A percentile compares a stretch with the other conserved stretches of the same genome.
These are phyloP conservation scores for Lentinula detonsa DNA, from an alignment of 768 basidiomycete species.

Conservation along the genomic window DNA sequence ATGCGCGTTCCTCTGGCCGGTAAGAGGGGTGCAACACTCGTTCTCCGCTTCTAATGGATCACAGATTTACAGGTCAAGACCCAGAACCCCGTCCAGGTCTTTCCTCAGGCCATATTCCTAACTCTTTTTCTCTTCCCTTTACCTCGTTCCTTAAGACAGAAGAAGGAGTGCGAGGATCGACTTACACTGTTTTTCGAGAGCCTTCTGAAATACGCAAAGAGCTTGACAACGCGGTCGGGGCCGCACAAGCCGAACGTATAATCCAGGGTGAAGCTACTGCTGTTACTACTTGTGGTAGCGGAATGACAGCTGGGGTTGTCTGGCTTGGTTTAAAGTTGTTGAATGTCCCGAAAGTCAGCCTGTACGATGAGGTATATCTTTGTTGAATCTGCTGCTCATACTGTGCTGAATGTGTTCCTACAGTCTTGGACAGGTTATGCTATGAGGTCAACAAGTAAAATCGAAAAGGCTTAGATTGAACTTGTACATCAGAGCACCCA, in stretches of 20 bases:
- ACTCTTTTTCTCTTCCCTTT: slow-evolving; percentile 84
- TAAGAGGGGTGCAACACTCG: slow-evolving; percentile 21
- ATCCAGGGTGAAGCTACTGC: slow-evolving; percentile 56
- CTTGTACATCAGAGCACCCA: too few relatives aligned
- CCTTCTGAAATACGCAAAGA: slow-evolving; percentile 51
- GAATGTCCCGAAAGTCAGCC: slow-evolving; percentile 50
- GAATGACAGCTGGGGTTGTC: slow-evolving; percentile 94
- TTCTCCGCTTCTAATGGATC: background rate
- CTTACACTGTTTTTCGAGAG: slow-evolving; percentile 57
- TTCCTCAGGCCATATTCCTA: slow-evolving; percentile 88
- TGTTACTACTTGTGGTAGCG: slow-evolving; percentile 85
- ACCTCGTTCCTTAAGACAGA: slow-evolving; percentile 55
- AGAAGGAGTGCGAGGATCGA: slow-evolving; percentile 28
- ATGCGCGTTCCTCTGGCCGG: slow-evolving; percentile 84
- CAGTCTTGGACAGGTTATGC: slow-evolving; percentile 98
- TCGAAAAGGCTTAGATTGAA: slow-evolving; percentile 37
- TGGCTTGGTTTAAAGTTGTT: slow-evolving; percentile 88
- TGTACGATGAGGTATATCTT: slow-evolving; percentile 87
- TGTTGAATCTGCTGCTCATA: slow-evolving; percentile 6
- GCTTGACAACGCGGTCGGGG: slow-evolving; percentile 60
- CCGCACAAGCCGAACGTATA: slow-evolving; percentile 46
- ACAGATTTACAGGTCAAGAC: slow-evolving; percentile 72
- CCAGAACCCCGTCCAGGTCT: slow-evolving; percentile 89
- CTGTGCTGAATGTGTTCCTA: background rate
- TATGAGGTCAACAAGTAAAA: slow-evolving; percentile 63